Evolutionary conservation across 192 early-diverging fungal species (phyloP), one percentile per base, ranked within the genome.

Genomic region (Tieghemiomyces parasiticus): DNA sequence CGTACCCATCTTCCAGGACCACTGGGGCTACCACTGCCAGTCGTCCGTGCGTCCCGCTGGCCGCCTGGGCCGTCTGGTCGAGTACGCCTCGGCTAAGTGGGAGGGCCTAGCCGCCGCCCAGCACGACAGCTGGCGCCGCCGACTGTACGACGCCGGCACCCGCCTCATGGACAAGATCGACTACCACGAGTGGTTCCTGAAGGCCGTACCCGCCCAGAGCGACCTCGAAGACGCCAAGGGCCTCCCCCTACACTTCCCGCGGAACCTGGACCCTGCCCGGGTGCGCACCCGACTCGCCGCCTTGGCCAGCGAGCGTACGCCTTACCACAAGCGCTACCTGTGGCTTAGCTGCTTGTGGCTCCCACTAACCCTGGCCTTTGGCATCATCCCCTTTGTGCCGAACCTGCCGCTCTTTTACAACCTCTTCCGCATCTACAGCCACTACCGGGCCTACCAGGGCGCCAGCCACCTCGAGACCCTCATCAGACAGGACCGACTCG

Each of bases 341-440:
- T 73, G 73, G 58, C 77, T 79, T 46, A 82, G 82, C 48, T 77
- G 74, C 31, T 74, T 82, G 42, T 73, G 76, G 71, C 67, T 89
- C 25, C 87, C 87, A 3, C 66, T 87, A 25, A 71, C 87, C 4
- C 74, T 77, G 52, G 64, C 79, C 22, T 89, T 89, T 73, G 79
- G 74, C 4, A 62, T 87, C 54, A 78, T 89, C 3, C 87, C 87
- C 2, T 26, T 89, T 20, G 61, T 89, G 10, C 87, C 87, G 42
- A 89, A 89, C 63, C 80, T 89, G 35, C 85, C 85, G 0, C 61
- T 89, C 20, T 82, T 83, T 31, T 89, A 89, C 65, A 89, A 89
- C 66, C 58, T 84, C 32, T 89, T 85, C 59, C 81, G 87, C 3
- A 72, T 89, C 26, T 89, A 87, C 65, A 85, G 82, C 63, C 85